These are phyloP conservation scores for Moesziomyces globuligerus DNA, from an alignment of 1,284 basidiomycete genomes.

Conservation along the genomic window DNA sequence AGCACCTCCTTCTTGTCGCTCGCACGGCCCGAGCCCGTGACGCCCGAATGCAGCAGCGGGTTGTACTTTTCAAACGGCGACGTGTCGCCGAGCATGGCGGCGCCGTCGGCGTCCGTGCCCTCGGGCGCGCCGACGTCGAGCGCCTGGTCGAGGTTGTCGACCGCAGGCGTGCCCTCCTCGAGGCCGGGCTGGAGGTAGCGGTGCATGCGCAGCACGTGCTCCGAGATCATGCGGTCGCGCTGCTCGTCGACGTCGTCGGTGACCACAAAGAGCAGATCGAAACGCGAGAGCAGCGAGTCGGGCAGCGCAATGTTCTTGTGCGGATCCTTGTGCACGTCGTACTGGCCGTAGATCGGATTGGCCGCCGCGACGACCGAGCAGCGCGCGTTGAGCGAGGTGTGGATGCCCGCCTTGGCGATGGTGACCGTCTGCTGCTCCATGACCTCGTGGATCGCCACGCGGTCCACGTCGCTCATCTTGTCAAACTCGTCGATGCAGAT, in stretches of 20 bases:
- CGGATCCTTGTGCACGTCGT: slow-evolving; percentile 99
- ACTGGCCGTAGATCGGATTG: slow-evolving; percentile 99
- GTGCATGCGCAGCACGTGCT: slow-evolving; percentile 98
- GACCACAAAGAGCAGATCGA: slow-evolving; percentile 97
- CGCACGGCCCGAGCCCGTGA: slow-evolving; percentile 69
- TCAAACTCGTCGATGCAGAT: slow-evolving; percentile 99
- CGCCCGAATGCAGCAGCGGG: slow-evolving; percentile 88
- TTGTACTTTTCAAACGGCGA: slow-evolving; percentile 86
- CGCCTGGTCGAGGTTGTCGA: slow-evolving; percentile 80
- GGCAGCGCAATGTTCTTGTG: slow-evolving; percentile 98
- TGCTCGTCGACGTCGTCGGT: slow-evolving; percentile 97
- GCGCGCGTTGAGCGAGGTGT: slow-evolving; percentile 95
- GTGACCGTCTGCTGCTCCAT: slow-evolving; percentile 99
- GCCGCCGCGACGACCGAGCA: slow-evolving; percentile 98
- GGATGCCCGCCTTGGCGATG: slow-evolving; percentile 98
- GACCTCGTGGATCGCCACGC: slow-evolving; percentile 99
- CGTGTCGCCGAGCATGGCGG: slow-evolving; percentile 52
- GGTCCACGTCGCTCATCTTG: slow-evolving; percentile 99
- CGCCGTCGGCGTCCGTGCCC: slow-evolving; percentile 55
- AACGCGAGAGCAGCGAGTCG: slow-evolving; percentile 97
- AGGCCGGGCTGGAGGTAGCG: slow-evolving; percentile 94
- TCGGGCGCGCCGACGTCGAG: slow-evolving; percentile 62
- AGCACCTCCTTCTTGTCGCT: slow-evolving; percentile 79
- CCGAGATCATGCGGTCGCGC: slow-evolving; percentile 91
- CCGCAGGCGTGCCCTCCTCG: slow-evolving; percentile 84